A percentile compares a stretch with the other conserved stretches of the same genome.
These are phyloP conservation scores for Colletotrichum sansevieriae DNA, from an alignment of 2,329 filamentous ascomycete species.

Conservation along the genomic window DNA sequence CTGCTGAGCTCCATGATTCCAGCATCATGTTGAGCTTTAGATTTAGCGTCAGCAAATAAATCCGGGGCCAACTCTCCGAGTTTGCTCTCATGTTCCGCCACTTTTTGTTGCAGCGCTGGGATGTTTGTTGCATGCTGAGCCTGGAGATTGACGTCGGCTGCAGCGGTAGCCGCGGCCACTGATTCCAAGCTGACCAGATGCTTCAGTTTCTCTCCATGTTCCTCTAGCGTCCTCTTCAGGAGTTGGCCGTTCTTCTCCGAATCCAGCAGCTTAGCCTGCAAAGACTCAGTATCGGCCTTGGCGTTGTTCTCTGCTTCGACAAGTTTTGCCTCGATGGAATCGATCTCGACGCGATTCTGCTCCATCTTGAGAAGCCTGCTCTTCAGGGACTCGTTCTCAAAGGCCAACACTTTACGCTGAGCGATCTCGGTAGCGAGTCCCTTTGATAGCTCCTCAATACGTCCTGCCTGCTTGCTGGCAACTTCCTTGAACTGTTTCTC, in stretches of 20 bases:
- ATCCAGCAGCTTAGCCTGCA: too few species aligned
- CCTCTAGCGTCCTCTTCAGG: slow-evolving; percentile 7
- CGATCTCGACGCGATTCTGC: background rate
- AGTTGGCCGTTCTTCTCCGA: background rate
- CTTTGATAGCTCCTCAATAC: slow-evolving; percentile 21
- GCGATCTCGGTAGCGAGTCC: slow-evolving; percentile 5
- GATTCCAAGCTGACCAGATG: background rate
- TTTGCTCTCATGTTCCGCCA: too few species aligned
- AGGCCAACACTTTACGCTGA: slow-evolving; percentile 16
- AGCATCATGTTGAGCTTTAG: background rate
- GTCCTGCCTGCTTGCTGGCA: slow-evolving; percentile 40
- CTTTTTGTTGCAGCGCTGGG: background rate
- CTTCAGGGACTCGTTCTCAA: slow-evolving; percentile 31
- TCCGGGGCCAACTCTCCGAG: too few species aligned
- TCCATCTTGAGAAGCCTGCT: slow-evolving; percentile 21
- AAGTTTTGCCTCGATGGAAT: too few species aligned
- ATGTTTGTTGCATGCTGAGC: slow-evolving; percentile 10
- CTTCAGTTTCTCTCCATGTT: slow-evolving; percentile 8
- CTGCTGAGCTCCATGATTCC: background rate
- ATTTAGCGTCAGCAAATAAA: background rate
- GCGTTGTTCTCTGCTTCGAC: too few species aligned
- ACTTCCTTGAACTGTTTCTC: slow-evolving; percentile 30
- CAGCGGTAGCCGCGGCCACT: background rate
- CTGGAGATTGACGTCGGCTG: background rate
- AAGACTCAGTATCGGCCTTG: too few species aligned